phyloP scores from a whole-genome alignment of 2,329 filamentous ascomycete species.

The Aspergillus persii region DNA sequence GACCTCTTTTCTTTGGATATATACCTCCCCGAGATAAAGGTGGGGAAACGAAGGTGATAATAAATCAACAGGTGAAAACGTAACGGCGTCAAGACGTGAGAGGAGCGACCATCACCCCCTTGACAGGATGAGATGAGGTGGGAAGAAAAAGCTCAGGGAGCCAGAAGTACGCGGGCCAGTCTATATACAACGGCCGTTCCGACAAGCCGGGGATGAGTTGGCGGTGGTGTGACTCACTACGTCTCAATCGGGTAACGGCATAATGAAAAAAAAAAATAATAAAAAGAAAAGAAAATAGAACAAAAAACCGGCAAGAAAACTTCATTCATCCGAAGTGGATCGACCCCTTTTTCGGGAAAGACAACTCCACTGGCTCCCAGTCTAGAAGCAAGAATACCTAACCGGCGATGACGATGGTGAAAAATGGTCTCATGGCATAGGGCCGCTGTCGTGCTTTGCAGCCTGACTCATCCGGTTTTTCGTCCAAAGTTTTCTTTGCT shows the following conservation, averaged over 20 bases:
- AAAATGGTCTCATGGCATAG: conserved; percentile 19
- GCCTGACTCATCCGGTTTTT: neutral
- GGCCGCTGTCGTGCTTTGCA: neutral
- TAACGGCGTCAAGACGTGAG: conserved; percentile 9
- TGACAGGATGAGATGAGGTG: conserved; percentile 37
- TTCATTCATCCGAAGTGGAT: neutral
- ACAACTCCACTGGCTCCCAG: conserved; percentile 10
- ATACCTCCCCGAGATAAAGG: conserved; percentile 1
- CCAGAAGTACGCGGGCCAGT: neutral
- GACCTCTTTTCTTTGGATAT: conserved; percentile 7
- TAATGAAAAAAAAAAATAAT: conserved; percentile 4
- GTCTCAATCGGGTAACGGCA: conserved; percentile 15
- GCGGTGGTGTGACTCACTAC: conserved; percentile 27
- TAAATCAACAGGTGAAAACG: conserved; percentile 16
- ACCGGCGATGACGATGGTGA: conserved; percentile 11
- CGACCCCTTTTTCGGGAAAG: neutral
- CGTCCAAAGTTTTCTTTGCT: neutral
- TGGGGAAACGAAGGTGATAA: conserved; percentile 3
- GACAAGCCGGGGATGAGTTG: conserved; percentile 12
- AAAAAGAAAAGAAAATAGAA: conserved; percentile 6
- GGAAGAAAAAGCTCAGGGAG: conserved; percentile 11
- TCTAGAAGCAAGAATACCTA: conserved; percentile 16
- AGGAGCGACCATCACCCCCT: conserved; percentile 39
- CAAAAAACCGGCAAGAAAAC: neutral
- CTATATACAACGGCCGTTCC: conserved; percentile 8